These are phyloP conservation scores for Globisporangium okanoganense DNA, from an alignment of 352 stramenopile genomes.

Conservation along the genomic window DNA sequence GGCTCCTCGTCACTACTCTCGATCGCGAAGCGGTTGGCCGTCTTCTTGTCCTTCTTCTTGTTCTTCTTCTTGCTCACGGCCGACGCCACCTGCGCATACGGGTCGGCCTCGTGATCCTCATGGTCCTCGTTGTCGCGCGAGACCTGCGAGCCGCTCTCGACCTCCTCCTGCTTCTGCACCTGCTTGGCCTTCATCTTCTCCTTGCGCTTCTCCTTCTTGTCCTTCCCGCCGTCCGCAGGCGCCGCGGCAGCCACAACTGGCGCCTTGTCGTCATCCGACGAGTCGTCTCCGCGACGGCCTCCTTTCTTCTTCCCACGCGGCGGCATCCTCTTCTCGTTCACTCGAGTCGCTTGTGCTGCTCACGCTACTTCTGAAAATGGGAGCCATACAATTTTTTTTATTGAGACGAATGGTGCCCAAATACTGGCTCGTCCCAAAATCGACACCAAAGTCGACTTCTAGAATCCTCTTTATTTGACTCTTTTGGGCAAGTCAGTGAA, in stretches of 20 bases:
- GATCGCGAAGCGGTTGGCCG: constrained; percentile 29
- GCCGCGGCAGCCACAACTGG: constrained; percentile 13
- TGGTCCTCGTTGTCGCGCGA: constrained; percentile 29
- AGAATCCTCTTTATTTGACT: no score
- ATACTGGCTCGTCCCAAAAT: no score
- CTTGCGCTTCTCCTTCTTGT: constrained; percentile 82
- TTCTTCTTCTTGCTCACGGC: constrained; percentile 70
- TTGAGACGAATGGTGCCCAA: no score
- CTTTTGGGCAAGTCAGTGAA: no score
- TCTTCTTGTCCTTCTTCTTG: constrained; percentile 56
- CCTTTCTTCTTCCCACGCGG: constrained; percentile 77
- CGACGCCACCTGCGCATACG: constrained; percentile 54
- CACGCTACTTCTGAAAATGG: neutral
- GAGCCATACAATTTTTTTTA: no score
- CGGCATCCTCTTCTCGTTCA: constrained; percentile 35
- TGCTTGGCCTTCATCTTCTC: constrained; percentile 72
- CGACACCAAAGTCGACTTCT: no score
- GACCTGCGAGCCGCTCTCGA: constrained; percentile 32
- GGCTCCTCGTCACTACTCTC: constrained; percentile 33
- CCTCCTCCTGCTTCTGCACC: constrained; percentile 39
- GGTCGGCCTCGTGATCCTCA: constrained; percentile 38
- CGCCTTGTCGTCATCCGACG: constrained; percentile 58
- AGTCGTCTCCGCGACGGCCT: constrained; percentile 63
- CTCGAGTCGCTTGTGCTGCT: no score
- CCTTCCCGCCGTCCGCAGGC: constrained; percentile 22